Conservation (phyloP, 139 green algal genomes). For the Tetraselmis striata region DNA sequence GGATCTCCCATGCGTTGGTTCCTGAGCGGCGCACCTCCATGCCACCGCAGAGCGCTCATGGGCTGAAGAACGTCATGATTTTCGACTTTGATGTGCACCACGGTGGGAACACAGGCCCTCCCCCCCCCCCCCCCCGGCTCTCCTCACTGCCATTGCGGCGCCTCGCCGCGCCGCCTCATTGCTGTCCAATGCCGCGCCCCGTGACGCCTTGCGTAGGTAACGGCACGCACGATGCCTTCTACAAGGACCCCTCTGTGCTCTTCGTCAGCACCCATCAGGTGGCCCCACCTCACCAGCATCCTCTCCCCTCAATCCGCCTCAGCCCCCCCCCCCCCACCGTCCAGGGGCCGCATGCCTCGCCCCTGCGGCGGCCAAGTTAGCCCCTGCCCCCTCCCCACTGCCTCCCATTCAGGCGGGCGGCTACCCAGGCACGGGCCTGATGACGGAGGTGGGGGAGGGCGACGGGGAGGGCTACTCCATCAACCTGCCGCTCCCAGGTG, state of each 20-base stretch:
- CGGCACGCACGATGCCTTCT: conserved; percentile 78
- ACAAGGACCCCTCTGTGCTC: conserved; percentile 61
- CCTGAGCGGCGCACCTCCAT: no score
- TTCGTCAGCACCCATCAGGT: conserved; percentile 80
- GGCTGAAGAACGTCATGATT: conserved; percentile 59
- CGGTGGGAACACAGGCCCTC: not conserved
- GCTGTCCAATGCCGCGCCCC: no score
- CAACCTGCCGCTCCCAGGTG: conserved; percentile 72
- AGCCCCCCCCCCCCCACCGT: no score
- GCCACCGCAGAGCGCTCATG: conserved; percentile 21
- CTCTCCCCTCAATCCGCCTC: no score
- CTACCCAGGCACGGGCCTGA: conserved; percentile 60
- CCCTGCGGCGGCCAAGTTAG: no score
- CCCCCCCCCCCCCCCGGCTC: not conserved
- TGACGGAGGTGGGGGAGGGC: conserved; percentile 50
- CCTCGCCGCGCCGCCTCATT: no score
- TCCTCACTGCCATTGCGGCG: not conserved
- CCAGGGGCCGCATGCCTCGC: no score
- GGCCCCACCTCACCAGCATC: not conserved
- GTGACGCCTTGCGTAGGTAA: conserved; percentile 28
- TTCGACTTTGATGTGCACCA: conserved; percentile 89
- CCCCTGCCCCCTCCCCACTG: no score
- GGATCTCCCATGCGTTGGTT: no score
- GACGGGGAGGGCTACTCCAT: conserved; percentile 66
- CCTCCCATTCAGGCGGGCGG: conserved; percentile 18